These are phyloP conservation scores for Verticillium tricorpus DNA, from an alignment of 2,329 filamentous ascomycete species.

Conservation along the genomic window DNA sequence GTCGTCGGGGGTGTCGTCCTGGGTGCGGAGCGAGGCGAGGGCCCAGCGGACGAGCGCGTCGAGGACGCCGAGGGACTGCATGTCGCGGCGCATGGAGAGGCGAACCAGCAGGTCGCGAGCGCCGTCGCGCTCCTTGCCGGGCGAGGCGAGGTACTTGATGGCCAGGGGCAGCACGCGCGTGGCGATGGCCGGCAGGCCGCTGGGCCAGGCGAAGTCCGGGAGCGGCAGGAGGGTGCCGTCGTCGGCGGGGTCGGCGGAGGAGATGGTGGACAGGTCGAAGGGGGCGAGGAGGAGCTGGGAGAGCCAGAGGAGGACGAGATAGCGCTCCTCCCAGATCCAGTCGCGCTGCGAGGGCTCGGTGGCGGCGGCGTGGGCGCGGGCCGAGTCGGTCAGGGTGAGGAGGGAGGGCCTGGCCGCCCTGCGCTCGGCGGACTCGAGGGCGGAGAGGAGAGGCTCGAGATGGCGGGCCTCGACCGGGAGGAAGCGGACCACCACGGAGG, in stretches of 20 bases:
- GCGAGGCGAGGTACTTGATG: slow-evolving; percentile 63
- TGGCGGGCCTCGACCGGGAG: slow-evolving; percentile 85
- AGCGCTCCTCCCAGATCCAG: slow-evolving; percentile 83
- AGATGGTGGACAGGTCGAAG: slow-evolving; percentile 87
- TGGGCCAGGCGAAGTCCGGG: slow-evolving; percentile 50
- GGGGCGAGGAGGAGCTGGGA: slow-evolving; percentile 79
- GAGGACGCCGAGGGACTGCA: slow-evolving; percentile 73
- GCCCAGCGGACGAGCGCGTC: slow-evolving; percentile 67
- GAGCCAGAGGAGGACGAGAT: slow-evolving; percentile 83
- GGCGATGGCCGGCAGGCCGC: slow-evolving; percentile 63
- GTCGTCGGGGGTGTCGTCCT: slow-evolving; percentile 19
- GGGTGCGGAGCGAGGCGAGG: slow-evolving; percentile 52
- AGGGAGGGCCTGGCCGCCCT: slow-evolving; percentile 4
- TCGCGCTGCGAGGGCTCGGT: slow-evolving; percentile 8
- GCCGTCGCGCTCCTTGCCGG: slow-evolving; percentile 85
- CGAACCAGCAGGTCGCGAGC: slow-evolving; percentile 80
- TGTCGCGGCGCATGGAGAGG: slow-evolving; percentile 78
- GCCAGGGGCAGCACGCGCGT: slow-evolving; percentile 67
- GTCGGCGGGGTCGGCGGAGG: slow-evolving; percentile 47
- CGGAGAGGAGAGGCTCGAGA: slow-evolving; percentile 72
- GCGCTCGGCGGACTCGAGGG: slow-evolving; percentile 59
- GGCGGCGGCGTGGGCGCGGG: not conserved
- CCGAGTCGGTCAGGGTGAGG: slow-evolving; percentile 4
- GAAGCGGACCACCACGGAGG: slow-evolving; percentile 89
- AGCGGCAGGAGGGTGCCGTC: slow-evolving; percentile 38